Base-by-base conservation (phyloP, 139 green algal species). In the Chlamydomonas sp. region DNA sequence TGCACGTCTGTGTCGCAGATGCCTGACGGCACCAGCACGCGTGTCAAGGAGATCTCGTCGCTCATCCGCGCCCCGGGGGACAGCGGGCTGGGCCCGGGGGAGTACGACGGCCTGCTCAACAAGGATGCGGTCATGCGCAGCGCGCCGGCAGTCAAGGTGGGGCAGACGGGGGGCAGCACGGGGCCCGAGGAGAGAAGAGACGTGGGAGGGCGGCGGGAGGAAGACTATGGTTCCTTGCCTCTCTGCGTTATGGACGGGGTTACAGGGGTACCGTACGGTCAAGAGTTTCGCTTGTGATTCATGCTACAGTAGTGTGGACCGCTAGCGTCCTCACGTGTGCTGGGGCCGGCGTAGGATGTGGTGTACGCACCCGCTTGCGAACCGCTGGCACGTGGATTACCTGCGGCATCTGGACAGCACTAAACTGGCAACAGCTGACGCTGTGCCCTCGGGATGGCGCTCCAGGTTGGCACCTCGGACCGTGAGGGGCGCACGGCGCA, bases 71-170 rank as follows among this genome's bases (percentile, higher is more conserved):
- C 18, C 2, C 20, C 58, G 16, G 59, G 67, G 6, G 83, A 92
- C 78, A 84, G 77, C 59, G 90, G 85, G 63, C n/a, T 91, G 59
- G 90, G 80, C 0, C 90, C 90, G 60, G 90, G 90, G 57, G 80
- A 86, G 75, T 90, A 86, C 64, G 75, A 84, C 3, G 74, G 31
- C 0, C 49, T 72, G 49, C 12, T 67, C 4, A 60, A 31, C 16
- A 88, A 88, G 74, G 83, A 88, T 63, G 5, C 4, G 49, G 2
- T 82, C 49, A 75, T 81, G 73, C 31, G 63, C 2, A 88, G 57
- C 18, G 63, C 83, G 8, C 83, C 83, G 5, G 49, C 58, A 62
- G 72, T 20, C 61, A 82, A 76, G 83, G 83, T 87, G 59, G 18
- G 68, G 59, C 2, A 49, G 31, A 17, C 62, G 62, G 4, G 78